These are phyloP conservation scores for Tetrastigma voinierianum DNA, from an alignment of 164 flowering plant species.

Conservation along the genomic window DNA sequence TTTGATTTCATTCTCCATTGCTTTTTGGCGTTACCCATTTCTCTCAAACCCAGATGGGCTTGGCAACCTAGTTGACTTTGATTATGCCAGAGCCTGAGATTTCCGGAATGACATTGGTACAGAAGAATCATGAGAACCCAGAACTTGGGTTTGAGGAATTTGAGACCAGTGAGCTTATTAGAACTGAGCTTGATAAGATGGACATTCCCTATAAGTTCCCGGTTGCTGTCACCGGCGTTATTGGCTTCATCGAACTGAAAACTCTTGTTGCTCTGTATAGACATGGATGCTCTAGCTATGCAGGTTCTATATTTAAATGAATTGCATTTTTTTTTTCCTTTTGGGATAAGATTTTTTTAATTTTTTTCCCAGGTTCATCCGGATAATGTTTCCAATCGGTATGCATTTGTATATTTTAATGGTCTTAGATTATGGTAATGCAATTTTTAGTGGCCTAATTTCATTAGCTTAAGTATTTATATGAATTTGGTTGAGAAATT, in stretches of 20 bases:
- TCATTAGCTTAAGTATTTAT: no score
- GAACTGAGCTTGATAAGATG: slow-evolving; percentile 36
- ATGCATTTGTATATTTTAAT: no score
- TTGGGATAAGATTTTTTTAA: not conserved
- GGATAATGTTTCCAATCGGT: no score
- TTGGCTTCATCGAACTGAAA: slow-evolving; percentile 35
- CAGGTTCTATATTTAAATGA: slow-evolving; percentile 21
- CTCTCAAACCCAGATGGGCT: slow-evolving; percentile 11
- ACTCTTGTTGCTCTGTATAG: slow-evolving; percentile 39
- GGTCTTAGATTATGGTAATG: no score
- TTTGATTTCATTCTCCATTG: slow-evolving; percentile 2
- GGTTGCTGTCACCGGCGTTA: slow-evolving; percentile 41
- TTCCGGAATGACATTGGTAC: slow-evolving; percentile 31
- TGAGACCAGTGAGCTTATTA: slow-evolving; percentile 41
- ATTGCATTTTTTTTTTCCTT: not conserved
- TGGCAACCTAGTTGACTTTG: slow-evolving; percentile 12
- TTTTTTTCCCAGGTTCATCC: not conserved
- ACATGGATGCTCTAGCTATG: slow-evolving; percentile 49
- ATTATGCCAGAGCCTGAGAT: slow-evolving; percentile 27
- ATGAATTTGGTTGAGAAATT: not conserved
- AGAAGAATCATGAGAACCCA: slow-evolving; percentile 49
- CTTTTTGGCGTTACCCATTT: slow-evolving; percentile 4
- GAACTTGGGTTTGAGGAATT: slow-evolving; percentile 46
- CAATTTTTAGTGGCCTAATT: no score
- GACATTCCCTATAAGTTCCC: slow-evolving; percentile 37